These are phyloP conservation scores for Conticribra weissflogii DNA, from an alignment of 108 stramenopile genomes.

Conservation along the genomic window DNA sequence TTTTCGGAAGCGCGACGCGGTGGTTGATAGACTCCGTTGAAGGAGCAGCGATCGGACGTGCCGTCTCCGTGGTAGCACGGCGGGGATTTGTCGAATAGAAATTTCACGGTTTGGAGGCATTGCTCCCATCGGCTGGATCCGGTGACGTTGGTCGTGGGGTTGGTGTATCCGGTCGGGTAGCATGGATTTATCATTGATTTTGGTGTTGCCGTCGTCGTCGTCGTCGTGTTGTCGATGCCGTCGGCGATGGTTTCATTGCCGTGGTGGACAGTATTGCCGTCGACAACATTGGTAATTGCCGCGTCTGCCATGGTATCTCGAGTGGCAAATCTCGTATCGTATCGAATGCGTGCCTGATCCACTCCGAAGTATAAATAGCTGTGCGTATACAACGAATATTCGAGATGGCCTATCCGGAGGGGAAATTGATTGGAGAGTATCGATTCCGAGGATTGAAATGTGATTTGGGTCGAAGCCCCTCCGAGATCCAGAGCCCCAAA, in stretches of 20 bases:
- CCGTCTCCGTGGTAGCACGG: slow-evolving; percentile 9
- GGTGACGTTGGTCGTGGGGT: slow-evolving; percentile 25
- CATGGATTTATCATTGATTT: slow-evolving; percentile 62
- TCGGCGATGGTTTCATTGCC: too few species aligned
- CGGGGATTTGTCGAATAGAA: slow-evolving; percentile 54
- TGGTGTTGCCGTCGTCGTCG: too few species aligned
- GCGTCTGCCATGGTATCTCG: too few species aligned
- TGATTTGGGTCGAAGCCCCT: slow-evolving; percentile 90
- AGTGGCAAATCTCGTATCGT: slow-evolving; percentile 40
- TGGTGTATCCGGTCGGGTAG: slow-evolving; percentile 48
- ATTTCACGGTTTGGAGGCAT: slow-evolving; percentile 47
- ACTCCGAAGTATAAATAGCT: slow-evolving; percentile 91
- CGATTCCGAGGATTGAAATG: slow-evolving; percentile 69
- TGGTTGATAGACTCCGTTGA: slow-evolving; percentile 62
- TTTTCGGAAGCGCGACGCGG: slow-evolving; percentile 35
- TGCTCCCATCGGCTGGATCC: slow-evolving; percentile 40
- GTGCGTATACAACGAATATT: slow-evolving; percentile 91
- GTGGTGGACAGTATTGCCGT: too few species aligned
- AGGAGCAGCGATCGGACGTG: slow-evolving; percentile 51
- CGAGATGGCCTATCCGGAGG: slow-evolving; percentile 85
- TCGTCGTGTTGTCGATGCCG: too few species aligned
- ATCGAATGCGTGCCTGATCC: slow-evolving; percentile 65
- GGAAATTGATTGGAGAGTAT: slow-evolving; percentile 78
- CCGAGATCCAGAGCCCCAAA: slow-evolving; percentile 93
- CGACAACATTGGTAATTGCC: too few species aligned